A percentile compares a stretch with the other conserved stretches of the same genome.
phyloP scores from a whole-genome alignment of 1,284 basidiomycete species.

The Microbotryum silenes-acaulis region DNA sequence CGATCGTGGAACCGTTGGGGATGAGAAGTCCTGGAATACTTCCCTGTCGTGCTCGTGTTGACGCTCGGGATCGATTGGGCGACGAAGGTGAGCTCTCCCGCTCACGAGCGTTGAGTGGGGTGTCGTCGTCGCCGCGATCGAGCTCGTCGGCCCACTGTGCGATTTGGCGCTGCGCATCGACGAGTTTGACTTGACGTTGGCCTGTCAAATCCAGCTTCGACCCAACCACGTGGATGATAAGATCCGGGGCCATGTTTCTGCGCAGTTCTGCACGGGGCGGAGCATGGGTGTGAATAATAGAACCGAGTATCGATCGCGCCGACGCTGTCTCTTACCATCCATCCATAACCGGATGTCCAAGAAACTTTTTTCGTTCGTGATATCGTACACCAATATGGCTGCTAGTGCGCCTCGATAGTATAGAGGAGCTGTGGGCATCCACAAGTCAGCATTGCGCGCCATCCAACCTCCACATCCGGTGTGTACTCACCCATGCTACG shows the following conservation, averaged over 20 bases:
- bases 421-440: constrained; percentile 56
- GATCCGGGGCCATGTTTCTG: constrained; percentile 59
- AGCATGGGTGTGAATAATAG: neutral
- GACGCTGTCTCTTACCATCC: constrained; percentile 52
- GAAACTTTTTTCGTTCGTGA: constrained; percentile 83
- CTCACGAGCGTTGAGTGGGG: constrained; percentile 21
- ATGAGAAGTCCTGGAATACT: neutral
- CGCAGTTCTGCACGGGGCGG: constrained; percentile 60
- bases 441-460: neutral
- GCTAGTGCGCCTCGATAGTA: constrained; percentile 98
- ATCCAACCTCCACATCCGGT: neutral
- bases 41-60: neutral
- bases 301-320: neutral
- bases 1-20: constrained; percentile 12
- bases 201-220: constrained; percentile 72
- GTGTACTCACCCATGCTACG: constrained; percentile 66
- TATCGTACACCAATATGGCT: constrained; percentile 93
- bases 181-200: constrained; percentile 54
- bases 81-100: neutral
- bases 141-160: constrained; percentile 31
- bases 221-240: constrained; percentile 87
- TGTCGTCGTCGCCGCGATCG: constrained; percentile 49
- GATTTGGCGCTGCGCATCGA: constrained; percentile 56
- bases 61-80: neutral
- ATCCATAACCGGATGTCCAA: constrained; percentile 89